Evolutionary conservation across 805 yeast species (phyloP).

Genomic region (Wickerhamiella hasegawae): DNA sequence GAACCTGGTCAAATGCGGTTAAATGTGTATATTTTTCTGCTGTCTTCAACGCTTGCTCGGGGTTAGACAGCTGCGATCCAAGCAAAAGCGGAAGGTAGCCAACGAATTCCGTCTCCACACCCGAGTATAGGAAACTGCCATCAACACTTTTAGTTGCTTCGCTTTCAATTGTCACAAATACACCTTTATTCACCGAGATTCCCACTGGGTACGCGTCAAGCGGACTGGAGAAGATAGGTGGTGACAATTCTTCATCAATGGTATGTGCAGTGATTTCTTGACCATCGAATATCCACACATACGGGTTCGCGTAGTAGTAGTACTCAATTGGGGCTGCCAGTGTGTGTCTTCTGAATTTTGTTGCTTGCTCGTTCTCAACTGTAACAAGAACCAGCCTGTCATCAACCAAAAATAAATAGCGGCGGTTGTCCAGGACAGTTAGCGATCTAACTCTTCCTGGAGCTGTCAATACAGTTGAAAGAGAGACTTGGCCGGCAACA

Average conservation of each 20-base stretch:
- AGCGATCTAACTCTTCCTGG: conserved; percentile 26
- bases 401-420: conserved; percentile 21
- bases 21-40: conserved; percentile 20
- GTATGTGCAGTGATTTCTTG: conserved; percentile 18
- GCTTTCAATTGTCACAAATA: conserved; percentile 34
- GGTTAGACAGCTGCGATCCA: conserved; percentile 12
- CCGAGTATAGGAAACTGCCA: conserved; percentile 20
- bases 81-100: conserved; percentile 21
- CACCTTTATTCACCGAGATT: conserved; percentile 30
- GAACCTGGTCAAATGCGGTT: conserved; percentile 26
- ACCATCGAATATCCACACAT: conserved; percentile 29
- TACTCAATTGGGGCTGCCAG: conserved; percentile 24
- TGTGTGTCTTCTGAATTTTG: conserved; percentile 16
- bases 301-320: conserved; percentile 17
- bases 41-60: conserved; percentile 12
- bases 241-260: conserved; percentile 5
- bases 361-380: conserved; percentile 6
- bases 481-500: conserved; percentile 21
- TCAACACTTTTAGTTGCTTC: conserved; percentile 24
- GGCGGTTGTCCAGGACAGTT: conserved; percentile 8
- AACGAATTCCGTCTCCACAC: conserved; percentile 19
- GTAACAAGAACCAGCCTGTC: conserved; percentile 21
- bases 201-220: conserved; percentile 38
- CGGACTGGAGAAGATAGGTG: conserved; percentile 11
- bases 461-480: conserved; percentile 22